Conservation (phyloP, 257 asterid species). For the Nemophila menziesii region DNA sequence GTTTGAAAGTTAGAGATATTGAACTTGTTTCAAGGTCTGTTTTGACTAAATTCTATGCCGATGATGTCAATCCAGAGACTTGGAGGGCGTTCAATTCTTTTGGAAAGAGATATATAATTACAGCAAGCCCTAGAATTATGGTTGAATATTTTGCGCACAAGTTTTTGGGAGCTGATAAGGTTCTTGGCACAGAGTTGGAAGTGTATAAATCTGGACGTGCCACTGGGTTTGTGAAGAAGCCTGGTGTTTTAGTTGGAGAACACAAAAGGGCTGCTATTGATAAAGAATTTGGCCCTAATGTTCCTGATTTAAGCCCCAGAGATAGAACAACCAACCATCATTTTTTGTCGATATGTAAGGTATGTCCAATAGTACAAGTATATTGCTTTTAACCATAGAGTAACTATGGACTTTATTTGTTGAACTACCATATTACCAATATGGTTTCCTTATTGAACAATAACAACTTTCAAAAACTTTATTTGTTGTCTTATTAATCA, state of each 20-base stretch:
- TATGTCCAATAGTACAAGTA: too few relatives aligned
- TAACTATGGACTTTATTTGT: too few relatives aligned
- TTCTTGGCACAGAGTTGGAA: conserved; percentile 65
- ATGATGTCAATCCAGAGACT: conserved; percentile 59
- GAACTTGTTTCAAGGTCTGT: conserved; percentile 78
- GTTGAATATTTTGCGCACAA: conserved; percentile 58
- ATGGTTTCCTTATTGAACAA: too few relatives aligned
- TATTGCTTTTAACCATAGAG: too few relatives aligned
- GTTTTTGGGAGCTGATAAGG: conserved; percentile 77
- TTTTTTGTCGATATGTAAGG: conserved; percentile 93
- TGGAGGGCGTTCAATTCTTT: conserved; percentile 72
- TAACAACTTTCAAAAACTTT: too few relatives aligned
- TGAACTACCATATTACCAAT: too few relatives aligned
- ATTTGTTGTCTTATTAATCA: too few relatives aligned
- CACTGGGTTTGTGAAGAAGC: conserved; percentile 69
- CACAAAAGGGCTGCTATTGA: conserved; percentile 46
- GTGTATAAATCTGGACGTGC: conserved; percentile 55
- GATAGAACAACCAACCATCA: conserved; percentile 66
- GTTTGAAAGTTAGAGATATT: conserved; percentile 55
- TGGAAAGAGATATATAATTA: conserved; percentile 57
- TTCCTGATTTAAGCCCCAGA: conserved; percentile 79
- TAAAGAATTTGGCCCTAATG: conserved; percentile 40
- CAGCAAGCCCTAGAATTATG: conserved; percentile 72
- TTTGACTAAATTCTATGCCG: conserved; percentile 67
- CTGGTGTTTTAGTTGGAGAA: conserved; percentile 71